Conservation (phyloP, 2,329 filamentous ascomycete species). For the Penicillium decumbens region DNA sequence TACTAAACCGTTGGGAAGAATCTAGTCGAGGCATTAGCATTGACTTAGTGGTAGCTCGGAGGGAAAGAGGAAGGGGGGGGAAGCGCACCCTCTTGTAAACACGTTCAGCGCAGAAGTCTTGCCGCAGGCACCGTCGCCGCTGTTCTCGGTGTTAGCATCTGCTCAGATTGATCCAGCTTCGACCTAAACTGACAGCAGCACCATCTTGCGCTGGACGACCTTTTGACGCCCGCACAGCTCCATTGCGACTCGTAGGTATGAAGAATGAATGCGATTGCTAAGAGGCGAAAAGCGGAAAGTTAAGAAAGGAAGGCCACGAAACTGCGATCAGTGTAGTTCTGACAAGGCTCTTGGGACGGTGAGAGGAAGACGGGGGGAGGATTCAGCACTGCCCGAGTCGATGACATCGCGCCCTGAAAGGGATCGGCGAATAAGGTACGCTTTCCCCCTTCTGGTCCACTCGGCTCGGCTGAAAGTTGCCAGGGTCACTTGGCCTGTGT, state of each 20-base stretch:
- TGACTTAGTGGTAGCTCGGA: conserved; percentile 4
- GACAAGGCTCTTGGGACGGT: conserved; percentile 1
- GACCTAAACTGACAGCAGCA: conserved; percentile 62
- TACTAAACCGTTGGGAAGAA: conserved; percentile 97
- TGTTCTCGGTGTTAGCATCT: conserved; percentile 39
- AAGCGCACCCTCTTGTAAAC: conserved; percentile 84
- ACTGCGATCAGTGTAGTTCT: background rate
- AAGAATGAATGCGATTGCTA: conserved; percentile 6
- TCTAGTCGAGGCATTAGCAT: conserved; percentile 44
- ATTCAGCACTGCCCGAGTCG: conserved; percentile 28
- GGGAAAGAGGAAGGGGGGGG: conserved; percentile 20
- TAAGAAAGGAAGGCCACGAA: background rate
- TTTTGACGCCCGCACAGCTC: conserved; percentile 67
- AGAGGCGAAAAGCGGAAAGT: conserved; percentile 2
- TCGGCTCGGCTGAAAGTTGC: conserved; percentile 1
- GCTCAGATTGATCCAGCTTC: background rate
- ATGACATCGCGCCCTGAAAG: conserved; percentile 33
- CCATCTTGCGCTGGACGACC: conserved; percentile 92
- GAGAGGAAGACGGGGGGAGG: conserved; percentile 20
- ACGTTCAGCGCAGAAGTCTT: conserved; percentile 97
- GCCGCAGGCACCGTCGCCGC: conserved; percentile 91
- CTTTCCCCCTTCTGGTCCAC: conserved; percentile 49
- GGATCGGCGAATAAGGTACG: conserved; percentile 46
- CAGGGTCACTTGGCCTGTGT: background rate
- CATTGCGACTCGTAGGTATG: conserved; percentile 35